phyloP scores from a whole-genome alignment of 106 monocot genomes.

The Acorus gramineus region DNA sequence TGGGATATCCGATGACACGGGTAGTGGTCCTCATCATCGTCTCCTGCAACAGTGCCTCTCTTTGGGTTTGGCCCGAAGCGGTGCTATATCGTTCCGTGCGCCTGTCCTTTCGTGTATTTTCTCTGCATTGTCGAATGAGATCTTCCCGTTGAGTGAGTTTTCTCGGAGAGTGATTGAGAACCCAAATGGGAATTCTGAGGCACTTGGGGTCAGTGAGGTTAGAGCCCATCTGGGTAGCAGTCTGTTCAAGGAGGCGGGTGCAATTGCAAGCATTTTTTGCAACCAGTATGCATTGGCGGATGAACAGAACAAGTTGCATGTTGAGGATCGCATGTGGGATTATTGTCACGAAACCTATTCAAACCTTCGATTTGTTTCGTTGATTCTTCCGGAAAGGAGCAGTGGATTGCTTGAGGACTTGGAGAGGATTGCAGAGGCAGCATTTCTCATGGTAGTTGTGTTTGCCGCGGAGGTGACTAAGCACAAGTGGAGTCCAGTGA shows the following conservation, averaged over 20 bases:
- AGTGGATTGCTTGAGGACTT: slow-evolving; percentile 33
- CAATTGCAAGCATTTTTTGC: slow-evolving; percentile 64
- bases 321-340: slow-evolving; percentile 57
- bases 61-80: slow-evolving; percentile 60
- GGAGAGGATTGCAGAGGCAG: slow-evolving; percentile 78
- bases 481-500: slow-evolving; percentile 42
- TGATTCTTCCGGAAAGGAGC: slow-evolving; percentile 18
- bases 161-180: slow-evolving; percentile 19
- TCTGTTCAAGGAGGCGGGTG: slow-evolving; percentile 89
- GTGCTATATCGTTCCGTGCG: slow-evolving; percentile 24
- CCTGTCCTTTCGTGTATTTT: slow-evolving; percentile 47
- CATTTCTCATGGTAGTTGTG: slow-evolving; percentile 94
- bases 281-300: slow-evolving; percentile 60
- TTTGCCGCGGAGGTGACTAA: slow-evolving; percentile 65
- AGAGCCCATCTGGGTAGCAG: slow-evolving; percentile 37
- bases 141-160: slow-evolving; percentile 45
- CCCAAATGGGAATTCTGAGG: slow-evolving; percentile 3
- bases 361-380: slow-evolving; percentile 22
- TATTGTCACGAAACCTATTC: slow-evolving; percentile 46
- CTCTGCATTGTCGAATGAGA: slow-evolving; percentile 33
- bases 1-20: slow-evolving; percentile 18
- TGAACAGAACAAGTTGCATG: slow-evolving; percentile 20
- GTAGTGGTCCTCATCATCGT: slow-evolving; percentile 9
- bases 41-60: slow-evolving; percentile 60
- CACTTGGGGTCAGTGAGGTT: slow-evolving; percentile 5